phyloP scores from a whole-genome alignment of 768 basidiomycete genomes.

The Austroboletus eburneus region DNA sequence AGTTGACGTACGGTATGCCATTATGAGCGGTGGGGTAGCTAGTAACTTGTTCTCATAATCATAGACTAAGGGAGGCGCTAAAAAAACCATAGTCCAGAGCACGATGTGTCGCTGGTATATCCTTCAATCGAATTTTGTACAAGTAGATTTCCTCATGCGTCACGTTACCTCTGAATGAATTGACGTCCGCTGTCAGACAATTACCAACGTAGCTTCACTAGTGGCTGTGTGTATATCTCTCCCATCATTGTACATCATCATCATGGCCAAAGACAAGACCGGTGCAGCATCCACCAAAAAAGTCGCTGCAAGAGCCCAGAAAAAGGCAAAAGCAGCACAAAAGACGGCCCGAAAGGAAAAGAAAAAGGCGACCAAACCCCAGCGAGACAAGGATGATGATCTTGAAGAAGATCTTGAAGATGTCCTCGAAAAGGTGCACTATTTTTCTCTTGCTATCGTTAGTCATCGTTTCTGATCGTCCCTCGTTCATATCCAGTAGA shows the following conservation, averaged over 20 bases:
- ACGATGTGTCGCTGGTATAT: no score
- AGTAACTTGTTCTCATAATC: no score
- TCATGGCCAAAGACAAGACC: slow-evolving; percentile 21
- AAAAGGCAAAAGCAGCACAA: slow-evolving; percentile 64
- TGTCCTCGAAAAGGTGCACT: slow-evolving; percentile 81
- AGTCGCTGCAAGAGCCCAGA: slow-evolving; percentile 50
- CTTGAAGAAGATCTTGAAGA: slow-evolving; percentile 79
- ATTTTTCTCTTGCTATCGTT: slow-evolving; percentile 27
- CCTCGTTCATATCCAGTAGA: slow-evolving; percentile 49
- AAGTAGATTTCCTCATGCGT: no score
- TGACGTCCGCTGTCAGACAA: no score
- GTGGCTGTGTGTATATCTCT: not conserved
- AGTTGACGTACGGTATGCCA: slow-evolving; percentile 36
- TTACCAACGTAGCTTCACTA: no score
- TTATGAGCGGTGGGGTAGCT: no score
- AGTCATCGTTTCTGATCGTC: not conserved
- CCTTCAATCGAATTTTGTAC: no score
- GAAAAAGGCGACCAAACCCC: slow-evolving; percentile 48
- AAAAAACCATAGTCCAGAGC: no score
- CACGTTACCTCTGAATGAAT: no score
- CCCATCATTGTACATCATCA: no score
- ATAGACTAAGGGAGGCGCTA: no score
- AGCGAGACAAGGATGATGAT: slow-evolving; percentile 49
- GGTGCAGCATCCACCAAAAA: slow-evolving; percentile 34
- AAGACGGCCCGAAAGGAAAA: slow-evolving; percentile 68